Base-by-base conservation (phyloP, 23 red algal species). In the Gracilaria caudata region DNA sequence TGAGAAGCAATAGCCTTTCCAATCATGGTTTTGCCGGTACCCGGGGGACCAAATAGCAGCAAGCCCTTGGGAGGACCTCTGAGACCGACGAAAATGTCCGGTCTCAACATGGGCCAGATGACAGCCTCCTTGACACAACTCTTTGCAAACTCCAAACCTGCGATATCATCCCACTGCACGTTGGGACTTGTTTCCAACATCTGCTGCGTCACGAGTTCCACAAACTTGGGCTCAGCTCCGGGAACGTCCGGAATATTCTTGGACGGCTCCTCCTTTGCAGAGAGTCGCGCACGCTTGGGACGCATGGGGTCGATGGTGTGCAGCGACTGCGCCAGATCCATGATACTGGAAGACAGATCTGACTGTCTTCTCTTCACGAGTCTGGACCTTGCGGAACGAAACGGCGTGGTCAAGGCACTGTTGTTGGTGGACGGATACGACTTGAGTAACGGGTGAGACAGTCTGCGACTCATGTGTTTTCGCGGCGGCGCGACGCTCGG, bases 1-100 rank as follows among this genome's bases (percentile, higher is more conserved):
- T 92, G 63, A 26, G 86, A 89, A 0, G 97, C 97, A 51, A 95
- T 95, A 16, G 97, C 97, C 38, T 81, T 81, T 37, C 93, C 93
- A 65, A 99, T 95, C 88, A 99, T 94, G n/a, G 93, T 99, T 78
- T 99, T 99, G 36, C 97, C 97, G 36, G 97, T 99, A 24, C 97
- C 97, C 21, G 97, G 97, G 33, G 97, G 97, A 0, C 97, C 97
- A 68, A 95, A 99, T 33, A 99, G 79, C 19, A 99, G 83, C 59
- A 99, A 63, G 21, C 97, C 97, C 71, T 94, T 94, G 7, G 93
- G 93, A 47, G 97, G 97, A 14, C 89, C 78, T 19, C 97, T 55
- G 28, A 95, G 51, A 14, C 97, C 97, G 14, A 47, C 33, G 61
- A 99, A 99, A 17, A 99, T 68, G 55, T 99, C 93, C 30, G 97